phyloP scores from a whole-genome alignment of 1,284 basidiomycete genomes.

The Athelia sp. region DNA sequence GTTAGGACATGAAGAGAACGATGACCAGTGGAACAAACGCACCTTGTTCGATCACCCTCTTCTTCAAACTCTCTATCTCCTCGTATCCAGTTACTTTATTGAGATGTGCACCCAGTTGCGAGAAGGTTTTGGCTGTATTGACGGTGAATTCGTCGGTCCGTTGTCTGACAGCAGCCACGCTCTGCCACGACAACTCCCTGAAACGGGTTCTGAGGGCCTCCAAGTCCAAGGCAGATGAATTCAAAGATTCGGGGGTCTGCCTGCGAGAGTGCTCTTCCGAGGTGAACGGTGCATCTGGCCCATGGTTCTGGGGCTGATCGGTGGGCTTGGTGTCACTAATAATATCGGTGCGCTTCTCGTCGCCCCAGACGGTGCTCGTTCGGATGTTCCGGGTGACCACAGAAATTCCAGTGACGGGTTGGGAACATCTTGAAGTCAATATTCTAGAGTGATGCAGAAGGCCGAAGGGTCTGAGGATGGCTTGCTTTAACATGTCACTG shows the following conservation, averaged over 20 bases:
- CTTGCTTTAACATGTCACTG: too few relatives aligned
- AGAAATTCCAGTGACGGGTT: too few relatives aligned
- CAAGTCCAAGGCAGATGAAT: neutral
- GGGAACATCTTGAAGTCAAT: too few relatives aligned
- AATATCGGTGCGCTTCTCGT: too few relatives aligned
- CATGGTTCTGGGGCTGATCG: neutral
- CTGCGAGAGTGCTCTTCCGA: neutral
- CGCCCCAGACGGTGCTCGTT: too few relatives aligned
- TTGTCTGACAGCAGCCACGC: constrained; percentile 42
- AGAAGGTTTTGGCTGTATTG: constrained; percentile 53
- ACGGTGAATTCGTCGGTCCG: constrained; percentile 55
- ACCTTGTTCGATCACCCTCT: constrained; percentile 79
- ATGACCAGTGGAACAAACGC: constrained; percentile 19
- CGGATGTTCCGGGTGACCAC: too few relatives aligned
- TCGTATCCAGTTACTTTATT: constrained; percentile 89
- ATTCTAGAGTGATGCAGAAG: too few relatives aligned
- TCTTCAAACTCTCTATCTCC: constrained; percentile 82
- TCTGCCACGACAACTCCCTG: constrained; percentile 45
- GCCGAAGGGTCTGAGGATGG: too few relatives aligned
- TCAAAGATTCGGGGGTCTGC: constrained; percentile 1
- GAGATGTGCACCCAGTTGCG: constrained; percentile 69
- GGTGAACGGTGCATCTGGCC: neutral
- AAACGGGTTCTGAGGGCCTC: constrained; percentile 26
- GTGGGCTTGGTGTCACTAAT: too few relatives aligned
- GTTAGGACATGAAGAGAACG: constrained; percentile 1